These are phyloP conservation scores for Alternaria sp. DNA, from an alignment of 2,329 filamentous ascomycete genomes.

Conservation along the genomic window DNA sequence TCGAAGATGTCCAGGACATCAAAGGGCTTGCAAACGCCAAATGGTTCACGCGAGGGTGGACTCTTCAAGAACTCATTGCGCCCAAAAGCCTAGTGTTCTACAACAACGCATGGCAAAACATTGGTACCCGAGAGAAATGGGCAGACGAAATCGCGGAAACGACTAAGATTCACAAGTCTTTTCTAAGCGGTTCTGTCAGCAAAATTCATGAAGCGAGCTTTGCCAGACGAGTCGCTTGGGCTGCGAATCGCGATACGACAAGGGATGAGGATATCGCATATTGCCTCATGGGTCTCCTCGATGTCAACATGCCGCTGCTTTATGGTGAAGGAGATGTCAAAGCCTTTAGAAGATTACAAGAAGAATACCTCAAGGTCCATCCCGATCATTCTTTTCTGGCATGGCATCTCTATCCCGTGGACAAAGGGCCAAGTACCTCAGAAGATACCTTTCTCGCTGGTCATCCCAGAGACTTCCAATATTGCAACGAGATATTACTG, in stretches of 20 bases:
- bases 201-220: neutral
- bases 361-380: neutral
- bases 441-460: neutral
- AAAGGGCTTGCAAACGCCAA: neutral
- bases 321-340: neutral
- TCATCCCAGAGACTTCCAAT: neutral
- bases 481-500: neutral
- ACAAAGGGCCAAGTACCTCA: neutral
- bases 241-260: neutral
- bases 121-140: neutral
- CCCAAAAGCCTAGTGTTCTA: neutral
- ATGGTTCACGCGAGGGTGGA: neutral
- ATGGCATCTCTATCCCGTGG: neutral
- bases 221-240: neutral
- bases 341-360: neutral
- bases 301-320: neutral
- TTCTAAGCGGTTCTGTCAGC: neutral
- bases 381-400: neutral
- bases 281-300: neutral
- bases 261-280: neutral
- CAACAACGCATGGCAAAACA: neutral
- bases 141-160: rapidly evolving
- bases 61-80: neutral
- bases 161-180: rapidly evolving
- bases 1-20: neutral